Base-by-base conservation (phyloP, 768 basidiomycete genomes). In the Naganishia onofrii region DNA sequence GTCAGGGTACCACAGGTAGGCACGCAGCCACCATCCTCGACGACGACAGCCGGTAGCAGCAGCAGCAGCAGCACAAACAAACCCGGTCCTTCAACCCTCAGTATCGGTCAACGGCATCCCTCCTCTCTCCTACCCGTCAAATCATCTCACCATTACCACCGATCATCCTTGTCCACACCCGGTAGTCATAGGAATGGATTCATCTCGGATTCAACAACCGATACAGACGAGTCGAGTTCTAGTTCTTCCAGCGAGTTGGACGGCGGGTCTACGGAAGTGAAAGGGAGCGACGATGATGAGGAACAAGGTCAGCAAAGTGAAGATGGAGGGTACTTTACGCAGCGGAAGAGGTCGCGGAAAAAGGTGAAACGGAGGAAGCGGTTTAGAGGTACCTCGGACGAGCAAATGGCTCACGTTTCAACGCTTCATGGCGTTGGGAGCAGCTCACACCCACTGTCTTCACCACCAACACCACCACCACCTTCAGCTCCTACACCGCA, bases 361-460 rank as follows among this genome's bases (percentile, higher is more conserved):
- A 46, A 46, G 38, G n/a, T 44, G 23, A 63, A 63, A 26, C 23
- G 60, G 38, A 63, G 38, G 15, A 42, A 42, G 60, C 46, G 38
- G 28, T 63, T 63, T 12, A 28, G 60, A 17, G 38, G 60, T 13
- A 46, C 60, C 1, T n/a, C 7, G 21, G 60, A 63, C 1, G 60
- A 44, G 26, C 2, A 3, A 10, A 2, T 17, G 54, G 29, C 6
- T 1, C 32, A 36, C 31, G 2, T 19, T 5, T 7, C 26, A 17
- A 9, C 54, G 29, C 23, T 9, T 34, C 12, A 34, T 31, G 29
- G 31, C 32, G 32, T n/a, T n/a, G n/a, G n/a, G n/a, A n/a, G 9
- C 31, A n/a, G 28, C 29, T 7, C 7, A 17, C 19, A 31, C 7
- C 31, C 55, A 34, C 21, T 46, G 29, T 57, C 55, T 5, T 12